A percentile compares a stretch with the other conserved stretches of the same genome.
phyloP scores from a whole-genome alignment of 1,284 basidiomycete species.

The Leccinum fuscescens region DNA sequence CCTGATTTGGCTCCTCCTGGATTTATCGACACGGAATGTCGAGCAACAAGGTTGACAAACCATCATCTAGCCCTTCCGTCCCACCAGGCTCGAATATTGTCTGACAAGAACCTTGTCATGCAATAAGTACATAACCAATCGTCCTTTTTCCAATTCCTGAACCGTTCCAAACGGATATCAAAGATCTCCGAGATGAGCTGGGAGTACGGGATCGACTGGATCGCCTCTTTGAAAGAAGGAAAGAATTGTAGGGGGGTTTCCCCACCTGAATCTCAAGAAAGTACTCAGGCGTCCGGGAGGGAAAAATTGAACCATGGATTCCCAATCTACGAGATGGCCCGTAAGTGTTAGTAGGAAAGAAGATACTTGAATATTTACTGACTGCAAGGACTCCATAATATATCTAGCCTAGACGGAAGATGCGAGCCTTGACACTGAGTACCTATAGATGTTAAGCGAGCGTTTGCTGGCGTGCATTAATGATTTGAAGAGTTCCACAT shows the following conservation, averaged over 20 bases:
- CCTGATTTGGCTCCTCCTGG: background rate
- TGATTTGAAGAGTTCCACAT: background rate
- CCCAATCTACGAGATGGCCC: conserved; percentile 19
- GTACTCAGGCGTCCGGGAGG: background rate
- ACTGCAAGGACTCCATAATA: conserved; percentile 34
- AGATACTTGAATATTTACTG: conserved; percentile 3
- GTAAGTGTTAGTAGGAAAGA: background rate
- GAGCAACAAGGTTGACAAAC: background rate
- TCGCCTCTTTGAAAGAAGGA: conserved; percentile 9
- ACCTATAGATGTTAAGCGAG: background rate
- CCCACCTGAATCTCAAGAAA: conserved; percentile 9
- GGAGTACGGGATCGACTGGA: conserved; percentile 13
- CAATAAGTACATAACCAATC: background rate
- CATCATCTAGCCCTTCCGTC: background rate
- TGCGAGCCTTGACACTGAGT: conserved; percentile 23
- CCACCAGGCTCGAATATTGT: conserved; percentile 34
- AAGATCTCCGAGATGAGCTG: conserved; percentile 30
- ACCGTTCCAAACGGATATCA: conserved; percentile 26
- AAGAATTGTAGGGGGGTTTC: conserved; percentile 9
- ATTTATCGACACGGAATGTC: too few species aligned
- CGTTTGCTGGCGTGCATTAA: background rate
- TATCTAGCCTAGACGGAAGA: conserved; percentile 1
- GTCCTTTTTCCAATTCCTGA: conserved; percentile 28
- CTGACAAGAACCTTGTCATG: background rate
- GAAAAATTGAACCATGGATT: conserved; percentile 15